phyloP scores from a whole-genome alignment of 2,329 filamentous ascomycete species.

The Penicillium hordei region DNA sequence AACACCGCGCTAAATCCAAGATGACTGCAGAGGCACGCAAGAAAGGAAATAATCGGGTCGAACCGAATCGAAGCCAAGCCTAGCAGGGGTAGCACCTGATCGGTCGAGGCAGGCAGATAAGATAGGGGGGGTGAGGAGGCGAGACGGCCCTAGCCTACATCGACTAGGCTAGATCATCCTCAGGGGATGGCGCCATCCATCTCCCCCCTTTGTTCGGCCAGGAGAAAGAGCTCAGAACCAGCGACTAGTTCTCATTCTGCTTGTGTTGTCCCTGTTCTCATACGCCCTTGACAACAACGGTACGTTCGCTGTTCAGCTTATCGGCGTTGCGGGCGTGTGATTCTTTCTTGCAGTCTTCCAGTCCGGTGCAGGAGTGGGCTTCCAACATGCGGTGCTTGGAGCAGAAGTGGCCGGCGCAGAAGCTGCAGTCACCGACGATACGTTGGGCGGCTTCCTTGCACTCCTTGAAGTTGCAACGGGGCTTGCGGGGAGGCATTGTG shows the following conservation, averaged over 20 bases:
- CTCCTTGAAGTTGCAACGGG: slow-evolving; percentile 81
- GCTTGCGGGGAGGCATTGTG: slow-evolving; percentile 54
- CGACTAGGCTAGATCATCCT: neutral
- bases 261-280: slow-evolving; percentile 44
- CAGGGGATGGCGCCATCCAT: neutral
- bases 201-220: neutral
- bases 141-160: neutral
- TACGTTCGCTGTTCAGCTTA: slow-evolving; percentile 88
- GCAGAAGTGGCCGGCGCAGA: slow-evolving; percentile 92
- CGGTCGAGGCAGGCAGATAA: neutral
- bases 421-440: slow-evolving; percentile 94
- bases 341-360: slow-evolving; percentile 98
- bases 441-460: slow-evolving; percentile 86
- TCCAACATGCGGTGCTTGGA: slow-evolving; percentile 92
- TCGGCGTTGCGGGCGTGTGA: slow-evolving; percentile 91
- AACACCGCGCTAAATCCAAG: slow-evolving; percentile 38
- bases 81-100: neutral
- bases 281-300: slow-evolving; percentile 88
- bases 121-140: neutral
- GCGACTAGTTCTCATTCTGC: neutral
- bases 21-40: slow-evolving; percentile 17
- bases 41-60: slow-evolving; percentile 10
- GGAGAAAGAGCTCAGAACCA: neutral
- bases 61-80: neutral
- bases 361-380: slow-evolving; percentile 85